A percentile compares a stretch with the other conserved stretches of the same genome.
These are phyloP conservation scores for Pseudocercospora fijiensis DNA, from an alignment of 2,329 filamentous ascomycete species.

Conservation along the genomic window DNA sequence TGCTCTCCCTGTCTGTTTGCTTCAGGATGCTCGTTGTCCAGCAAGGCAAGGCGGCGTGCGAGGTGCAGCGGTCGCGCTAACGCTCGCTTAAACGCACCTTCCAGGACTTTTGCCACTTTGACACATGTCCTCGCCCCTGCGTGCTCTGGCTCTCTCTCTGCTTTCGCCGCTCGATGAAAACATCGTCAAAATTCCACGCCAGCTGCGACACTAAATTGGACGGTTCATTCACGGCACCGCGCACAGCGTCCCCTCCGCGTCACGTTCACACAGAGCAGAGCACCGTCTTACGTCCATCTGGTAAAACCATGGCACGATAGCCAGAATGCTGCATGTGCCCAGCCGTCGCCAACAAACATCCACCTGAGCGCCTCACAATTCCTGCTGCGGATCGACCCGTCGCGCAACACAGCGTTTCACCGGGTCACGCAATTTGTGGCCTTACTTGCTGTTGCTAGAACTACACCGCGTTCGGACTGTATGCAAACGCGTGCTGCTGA, in stretches of 20 bases:
- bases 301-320: not conserved
- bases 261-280: not conserved
- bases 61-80: not conserved
- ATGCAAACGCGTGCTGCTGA: slow-evolving; percentile 1
- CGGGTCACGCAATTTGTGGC: slow-evolving; percentile 15
- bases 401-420: slow-evolving; percentile 6
- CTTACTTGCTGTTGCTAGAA: not conserved
- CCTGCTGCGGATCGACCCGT: slow-evolving; percentile 1
- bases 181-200: slow-evolving; percentile 1
- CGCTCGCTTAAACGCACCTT: not conserved
- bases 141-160: not conserved
- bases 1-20: slow-evolving; percentile 1
- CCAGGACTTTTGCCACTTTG: not conserved
- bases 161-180: not conserved
- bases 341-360: not conserved
- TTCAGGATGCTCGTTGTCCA: not conserved
- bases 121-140: not conserved
- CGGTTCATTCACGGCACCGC: slow-evolving; percentile 1
- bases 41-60: not conserved
- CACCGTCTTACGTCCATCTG: not conserved
- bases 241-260: not conserved
- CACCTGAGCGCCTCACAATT: slow-evolving; percentile 12
- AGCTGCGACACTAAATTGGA: not conserved
- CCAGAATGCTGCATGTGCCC: not conserved
- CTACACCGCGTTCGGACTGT: not conserved